Evolutionary conservation across 2,329 filamentous ascomycete genomes (phyloP).

Genomic region (Beauveria varroae): DNA sequence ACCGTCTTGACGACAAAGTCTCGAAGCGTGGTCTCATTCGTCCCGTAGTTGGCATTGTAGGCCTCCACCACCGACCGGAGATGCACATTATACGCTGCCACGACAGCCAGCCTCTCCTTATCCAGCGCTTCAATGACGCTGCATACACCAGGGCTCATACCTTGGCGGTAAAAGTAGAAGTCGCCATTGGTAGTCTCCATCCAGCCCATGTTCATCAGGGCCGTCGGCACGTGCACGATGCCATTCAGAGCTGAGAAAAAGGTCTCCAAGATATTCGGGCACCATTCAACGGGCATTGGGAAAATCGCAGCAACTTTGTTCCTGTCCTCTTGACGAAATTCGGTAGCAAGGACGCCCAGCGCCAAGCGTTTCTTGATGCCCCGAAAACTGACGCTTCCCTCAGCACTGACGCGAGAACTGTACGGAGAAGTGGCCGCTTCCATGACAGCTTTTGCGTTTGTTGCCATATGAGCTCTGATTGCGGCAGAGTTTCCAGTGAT

Average conservation of each 20-base stretch:
- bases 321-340: not conserved
- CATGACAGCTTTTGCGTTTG: constrained; percentile 4
- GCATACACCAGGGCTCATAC: constrained; percentile 13
- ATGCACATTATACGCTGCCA: not conserved
- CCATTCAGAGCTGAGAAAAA: constrained; percentile 13
- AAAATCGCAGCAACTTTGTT: not conserved
- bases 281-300: constrained; percentile 11
- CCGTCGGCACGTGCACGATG: constrained; percentile 13
- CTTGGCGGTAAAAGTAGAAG: constrained; percentile 15
- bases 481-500: not conserved
- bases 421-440: constrained; percentile 11
- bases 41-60: constrained; percentile 5
- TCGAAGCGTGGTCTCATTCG: not conserved
- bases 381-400: constrained; percentile 10
- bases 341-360: not conserved
- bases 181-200: constrained; percentile 13
- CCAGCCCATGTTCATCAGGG: constrained; percentile 14
- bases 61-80: not conserved
- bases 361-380: constrained; percentile 12
- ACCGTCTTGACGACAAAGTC: constrained; percentile 6
- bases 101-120: constrained; percentile 8
- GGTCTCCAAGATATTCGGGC: constrained; percentile 8
- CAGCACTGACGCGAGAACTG: constrained; percentile 12
- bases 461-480: not conserved
- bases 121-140: constrained; percentile 11